A percentile compares a stretch with the other conserved stretches of the same genome.
phyloP scores from a whole-genome alignment of 2,329 filamentous ascomycete genomes.

The Diaporthe humulicola region DNA sequence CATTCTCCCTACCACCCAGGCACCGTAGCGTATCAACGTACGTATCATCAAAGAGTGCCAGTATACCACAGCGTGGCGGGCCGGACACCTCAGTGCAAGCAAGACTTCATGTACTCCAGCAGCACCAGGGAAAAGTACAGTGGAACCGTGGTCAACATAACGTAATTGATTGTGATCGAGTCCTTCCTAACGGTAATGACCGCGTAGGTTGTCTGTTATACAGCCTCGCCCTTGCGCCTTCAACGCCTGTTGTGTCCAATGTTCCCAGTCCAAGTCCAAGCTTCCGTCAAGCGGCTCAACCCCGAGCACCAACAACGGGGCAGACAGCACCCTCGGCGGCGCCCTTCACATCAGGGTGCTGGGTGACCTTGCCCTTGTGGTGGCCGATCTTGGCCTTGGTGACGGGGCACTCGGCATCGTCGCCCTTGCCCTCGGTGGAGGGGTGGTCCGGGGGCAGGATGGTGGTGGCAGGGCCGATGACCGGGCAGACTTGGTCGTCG shows the following conservation, averaged over 20 bases:
- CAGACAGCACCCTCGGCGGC: conserved; percentile 51
- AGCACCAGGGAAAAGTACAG: neutral
- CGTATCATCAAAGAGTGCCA: too few relatives aligned
- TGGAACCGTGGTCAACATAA: neutral
- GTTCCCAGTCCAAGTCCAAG: neutral
- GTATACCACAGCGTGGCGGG: neutral
- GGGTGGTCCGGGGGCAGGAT: conserved; percentile 58
- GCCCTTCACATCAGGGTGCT: conserved; percentile 51
- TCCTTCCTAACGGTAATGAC: conserved; percentile 12
- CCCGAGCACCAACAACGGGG: conserved; percentile 53
- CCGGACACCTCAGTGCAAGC: neutral
- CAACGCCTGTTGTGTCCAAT: conserved; percentile 2
- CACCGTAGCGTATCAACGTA: neutral
- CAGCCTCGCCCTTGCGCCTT: neutral
- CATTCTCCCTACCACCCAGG: neutral
- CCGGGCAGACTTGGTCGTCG: conserved; percentile 58
- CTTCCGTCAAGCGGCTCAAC: conserved; percentile 5
- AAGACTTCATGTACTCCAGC: neutral
- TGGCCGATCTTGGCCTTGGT: conserved; percentile 58
- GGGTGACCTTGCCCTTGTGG: conserved; percentile 55
- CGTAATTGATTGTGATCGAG: neutral
- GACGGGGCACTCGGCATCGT: conserved; percentile 55
- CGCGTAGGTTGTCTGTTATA: conserved; percentile 13
- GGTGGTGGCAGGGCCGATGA: conserved; percentile 57
- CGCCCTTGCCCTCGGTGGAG: conserved; percentile 45